Percentiles rank a stretch among this genome's conserved stretches.
phyloP scores from a whole-genome alignment of 1,284 basidiomycete genomes.

The Fomitopsis schrenkii region DNA sequence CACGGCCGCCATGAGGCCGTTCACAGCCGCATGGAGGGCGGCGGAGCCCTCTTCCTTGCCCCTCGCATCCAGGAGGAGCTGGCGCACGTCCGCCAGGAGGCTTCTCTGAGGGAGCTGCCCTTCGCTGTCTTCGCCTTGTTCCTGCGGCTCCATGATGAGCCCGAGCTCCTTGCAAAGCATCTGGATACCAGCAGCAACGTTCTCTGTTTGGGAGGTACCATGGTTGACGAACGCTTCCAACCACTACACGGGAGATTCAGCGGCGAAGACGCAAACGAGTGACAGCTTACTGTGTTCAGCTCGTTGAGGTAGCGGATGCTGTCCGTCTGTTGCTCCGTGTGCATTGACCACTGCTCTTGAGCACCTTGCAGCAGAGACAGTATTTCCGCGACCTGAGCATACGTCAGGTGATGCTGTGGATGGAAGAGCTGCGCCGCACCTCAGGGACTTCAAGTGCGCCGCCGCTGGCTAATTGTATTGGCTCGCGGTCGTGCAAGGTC shows the following conservation, averaged over 20 bases:
- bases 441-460: not conserved
- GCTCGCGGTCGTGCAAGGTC: not conserved
- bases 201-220: constrained; percentile 65
- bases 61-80: constrained; percentile 37
- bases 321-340: constrained; percentile 61
- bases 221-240: constrained; percentile 77
- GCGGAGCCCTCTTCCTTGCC: constrained; percentile 38
- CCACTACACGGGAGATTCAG: constrained; percentile 49
- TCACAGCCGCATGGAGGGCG: constrained; percentile 42
- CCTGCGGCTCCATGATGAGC: constrained; percentile 17
- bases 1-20: constrained; percentile 42
- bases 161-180: constrained; percentile 54
- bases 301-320: constrained; percentile 73
- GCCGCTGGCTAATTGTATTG: not conserved
- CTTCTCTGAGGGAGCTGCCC: constrained; percentile 7
- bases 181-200: constrained; percentile 56
- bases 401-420: not conserved
- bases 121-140: constrained; percentile 10
- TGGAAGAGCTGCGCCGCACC: not conserved
- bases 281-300: constrained; percentile 51
- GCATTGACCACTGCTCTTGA: constrained; percentile 40
- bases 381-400: constrained; percentile 38
- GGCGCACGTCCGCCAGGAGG: constrained; percentile 39
- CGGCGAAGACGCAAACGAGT: not conserved
- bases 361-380: constrained; percentile 42